A percentile compares a stretch with the other conserved stretches of the same genome.
Conservation (phyloP, 176 grass and related monocot genomes). For the Zea mays region DNA sequence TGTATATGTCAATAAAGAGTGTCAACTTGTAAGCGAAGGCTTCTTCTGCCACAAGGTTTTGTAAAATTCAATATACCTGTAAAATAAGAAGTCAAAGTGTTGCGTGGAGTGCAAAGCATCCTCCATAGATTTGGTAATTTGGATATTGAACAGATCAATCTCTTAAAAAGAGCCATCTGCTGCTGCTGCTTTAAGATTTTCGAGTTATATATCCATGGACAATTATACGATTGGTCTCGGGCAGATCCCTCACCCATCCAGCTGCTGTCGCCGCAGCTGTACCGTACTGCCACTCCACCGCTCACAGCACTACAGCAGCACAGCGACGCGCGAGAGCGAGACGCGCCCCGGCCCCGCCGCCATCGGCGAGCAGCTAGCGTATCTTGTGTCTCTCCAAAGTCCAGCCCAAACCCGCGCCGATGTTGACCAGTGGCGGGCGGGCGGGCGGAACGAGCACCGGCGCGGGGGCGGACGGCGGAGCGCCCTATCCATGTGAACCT, state of each 20-base stretch:
- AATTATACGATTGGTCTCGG: not conserved
- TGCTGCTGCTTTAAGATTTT: too few relatives aligned
- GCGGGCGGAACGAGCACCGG: too few relatives aligned
- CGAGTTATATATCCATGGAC: not conserved
- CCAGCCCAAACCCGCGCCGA: too few relatives aligned
- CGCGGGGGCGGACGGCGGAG: too few relatives aligned
- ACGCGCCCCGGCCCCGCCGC: too few relatives aligned
- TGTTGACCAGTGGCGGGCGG: too few relatives aligned
- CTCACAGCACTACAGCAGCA: too few relatives aligned
- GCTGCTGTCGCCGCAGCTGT: constrained; percentile 32
- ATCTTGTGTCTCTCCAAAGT: too few relatives aligned
- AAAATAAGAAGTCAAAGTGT: not conserved
- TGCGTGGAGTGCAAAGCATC: not conserved
- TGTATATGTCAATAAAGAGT: too few relatives aligned
- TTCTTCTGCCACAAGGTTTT: not conserved
- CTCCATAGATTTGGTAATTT: not conserved
- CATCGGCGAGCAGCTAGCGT: too few relatives aligned
- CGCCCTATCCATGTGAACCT: too few relatives aligned
- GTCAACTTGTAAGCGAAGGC: not conserved
- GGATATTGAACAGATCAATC: not conserved
- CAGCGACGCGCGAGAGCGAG: too few relatives aligned
- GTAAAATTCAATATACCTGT: not conserved
- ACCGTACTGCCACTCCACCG: not conserved
- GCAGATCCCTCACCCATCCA: constrained; percentile 23
- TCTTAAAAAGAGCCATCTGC: not conserved